Base-by-base conservation (phyloP, 1,284 basidiomycete genomes). In the Wolfiporia cocos region DNA sequence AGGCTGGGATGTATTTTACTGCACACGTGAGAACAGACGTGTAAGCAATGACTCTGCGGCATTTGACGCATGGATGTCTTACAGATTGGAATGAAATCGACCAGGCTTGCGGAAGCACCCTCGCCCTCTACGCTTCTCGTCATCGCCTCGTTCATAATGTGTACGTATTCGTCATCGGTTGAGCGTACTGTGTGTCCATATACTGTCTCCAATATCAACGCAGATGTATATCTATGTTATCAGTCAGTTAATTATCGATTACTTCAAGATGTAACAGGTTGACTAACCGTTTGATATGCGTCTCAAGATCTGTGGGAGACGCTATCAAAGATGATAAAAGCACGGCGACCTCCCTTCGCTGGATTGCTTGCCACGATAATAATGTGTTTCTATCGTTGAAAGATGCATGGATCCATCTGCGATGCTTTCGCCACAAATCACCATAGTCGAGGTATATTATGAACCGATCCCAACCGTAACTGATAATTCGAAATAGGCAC, bases 61-160 rank as follows among this genome's bases (percentile, higher is more conserved):
- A 36, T 36, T 15, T 10, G 11, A 33, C 9, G 7, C 11, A 11
- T 33, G 10, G 15, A 6, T 37, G 9, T 55, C 61, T 51, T 51
- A 63, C 75, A 53, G 20, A 66, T 47, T 21, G 75, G 74, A 51
- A 78, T 71, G 51, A 73, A 76, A 56, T 78, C 75, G 5, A 76
- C 74, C 38, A 76, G 58, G 41, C 68, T 70, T 11, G 71, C 68
- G 31, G 70, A 72, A 12, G 73, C 68, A 9, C 68, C 68, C 5
- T 73, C 72, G 22, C 68, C 62, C 44, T 65, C 63, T 14, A 73
- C 63, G 4, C 71, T 73, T 33, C 70, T 62, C 11, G 60, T 67
- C n/a, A 64, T 67, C 10, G 73, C 71, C 29, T 66, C 61, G 43
- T 76, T 72, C 39, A 69, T 73, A 65, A 49, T 48, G 33, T 47